A percentile compares a stretch with the other conserved stretches of the same genome.
Conservation (phyloP, 2,329 filamentous ascomycete species). For the Microascus cirrosus region DNA sequence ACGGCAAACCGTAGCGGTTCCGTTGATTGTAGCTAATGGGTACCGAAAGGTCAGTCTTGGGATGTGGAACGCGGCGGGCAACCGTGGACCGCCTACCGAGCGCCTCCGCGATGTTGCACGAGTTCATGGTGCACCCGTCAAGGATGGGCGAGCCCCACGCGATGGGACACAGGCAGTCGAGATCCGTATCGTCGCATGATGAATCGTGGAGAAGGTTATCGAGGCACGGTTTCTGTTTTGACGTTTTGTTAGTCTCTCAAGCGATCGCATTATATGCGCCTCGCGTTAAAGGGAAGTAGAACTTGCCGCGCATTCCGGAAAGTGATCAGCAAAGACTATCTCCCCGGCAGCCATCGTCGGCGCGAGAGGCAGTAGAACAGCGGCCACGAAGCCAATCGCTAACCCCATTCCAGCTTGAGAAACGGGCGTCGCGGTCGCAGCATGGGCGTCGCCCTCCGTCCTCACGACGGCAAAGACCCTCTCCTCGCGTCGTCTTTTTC, state of each 20-base stretch:
- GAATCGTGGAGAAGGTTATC: neutral
- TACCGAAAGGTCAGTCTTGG: no score
- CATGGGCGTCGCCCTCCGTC: neutral
- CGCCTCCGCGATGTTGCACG: neutral
- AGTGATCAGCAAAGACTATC: neutral
- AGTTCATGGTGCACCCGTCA: neutral
- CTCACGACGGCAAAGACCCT: no score
- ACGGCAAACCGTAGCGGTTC: neutral
- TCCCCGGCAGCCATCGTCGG: neutral
- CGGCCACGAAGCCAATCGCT: neutral
- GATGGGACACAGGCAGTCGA: neutral
- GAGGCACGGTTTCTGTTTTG: neutral
- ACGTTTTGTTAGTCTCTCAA: neutral
- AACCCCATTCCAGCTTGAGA: neutral
- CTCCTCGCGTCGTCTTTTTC: no score
- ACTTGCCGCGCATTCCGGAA: neutral
- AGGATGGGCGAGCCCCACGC: neutral
- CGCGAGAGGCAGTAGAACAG: neutral
- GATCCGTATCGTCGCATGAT: neutral
- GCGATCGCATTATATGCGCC: no score
- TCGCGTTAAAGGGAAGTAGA: no score
- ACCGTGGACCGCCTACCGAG: neutral
- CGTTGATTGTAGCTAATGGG: neutral
- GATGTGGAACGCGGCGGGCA: no score
- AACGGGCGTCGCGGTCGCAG: neutral